phyloP scores from a whole-genome alignment of 257 asterid species.

The Petunia secreta region DNA sequence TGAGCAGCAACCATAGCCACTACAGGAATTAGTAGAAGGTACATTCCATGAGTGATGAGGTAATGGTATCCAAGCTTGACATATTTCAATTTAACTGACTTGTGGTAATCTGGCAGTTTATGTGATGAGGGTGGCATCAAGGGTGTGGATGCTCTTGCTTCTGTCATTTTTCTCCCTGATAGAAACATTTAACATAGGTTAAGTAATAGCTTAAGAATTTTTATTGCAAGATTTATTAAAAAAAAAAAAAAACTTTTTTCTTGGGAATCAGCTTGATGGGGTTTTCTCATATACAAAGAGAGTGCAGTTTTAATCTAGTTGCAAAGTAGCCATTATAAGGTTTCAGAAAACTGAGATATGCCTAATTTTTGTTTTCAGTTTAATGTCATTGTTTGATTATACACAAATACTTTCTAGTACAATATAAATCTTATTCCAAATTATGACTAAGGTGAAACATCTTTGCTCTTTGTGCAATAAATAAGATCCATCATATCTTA shows the following conservation, averaged over 20 bases:
- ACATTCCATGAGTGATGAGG: conserved; percentile 47
- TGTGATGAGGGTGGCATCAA: conserved; percentile 41
- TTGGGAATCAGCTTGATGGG: background rate
- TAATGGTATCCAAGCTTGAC: conserved; percentile 47
- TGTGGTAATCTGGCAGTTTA: conserved; percentile 44
- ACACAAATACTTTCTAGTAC: background rate
- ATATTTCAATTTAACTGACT: conserved; percentile 44
- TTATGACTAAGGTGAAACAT: background rate
- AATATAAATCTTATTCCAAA: conserved; percentile 3
- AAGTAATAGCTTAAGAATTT: background rate
- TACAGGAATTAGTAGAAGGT: conserved; percentile 36
- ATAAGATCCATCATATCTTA: conserved; percentile 12
- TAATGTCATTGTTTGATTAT: background rate
- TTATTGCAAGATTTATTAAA: no score
- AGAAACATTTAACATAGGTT: background rate
- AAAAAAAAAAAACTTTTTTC: background rate
- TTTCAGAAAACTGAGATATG: background rate
- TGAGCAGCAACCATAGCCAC: conserved; percentile 39
- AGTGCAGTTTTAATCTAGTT: conserved; percentile 21
- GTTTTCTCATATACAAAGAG: background rate
- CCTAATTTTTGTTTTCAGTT: background rate
- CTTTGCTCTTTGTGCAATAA: background rate
- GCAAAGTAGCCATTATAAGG: conserved; percentile 24
- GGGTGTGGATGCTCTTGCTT: conserved; percentile 27
- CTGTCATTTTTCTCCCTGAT: conserved; percentile 41